phyloP scores from a whole-genome alignment of 805 yeast species.

The Scheffersomyces amazonensis region DNA sequence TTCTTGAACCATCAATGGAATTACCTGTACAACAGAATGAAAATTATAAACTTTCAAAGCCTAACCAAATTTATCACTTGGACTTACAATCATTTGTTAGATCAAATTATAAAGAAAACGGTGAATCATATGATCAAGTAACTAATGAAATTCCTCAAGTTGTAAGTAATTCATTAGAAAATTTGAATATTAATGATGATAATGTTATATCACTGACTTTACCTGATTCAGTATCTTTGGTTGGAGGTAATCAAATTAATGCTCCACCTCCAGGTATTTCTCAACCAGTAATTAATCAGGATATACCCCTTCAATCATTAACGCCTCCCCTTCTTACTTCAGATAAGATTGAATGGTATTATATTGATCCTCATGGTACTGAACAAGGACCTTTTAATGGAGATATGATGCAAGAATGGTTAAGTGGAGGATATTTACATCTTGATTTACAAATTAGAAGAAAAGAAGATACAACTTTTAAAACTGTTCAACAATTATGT shows the following conservation, averaged over 20 bases:
- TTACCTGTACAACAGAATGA: constrained; percentile 15
- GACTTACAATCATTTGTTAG: constrained; percentile 17
- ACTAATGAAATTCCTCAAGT: background rate
- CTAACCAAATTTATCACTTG: constrained; percentile 36
- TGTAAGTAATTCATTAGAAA: background rate
- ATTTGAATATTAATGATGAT: background rate
- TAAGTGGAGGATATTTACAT: constrained; percentile 54
- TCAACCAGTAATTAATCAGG: constrained; percentile 16
- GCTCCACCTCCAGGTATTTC: constrained; percentile 6
- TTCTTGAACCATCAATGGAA: constrained; percentile 12
- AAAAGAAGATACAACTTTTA: constrained; percentile 49
- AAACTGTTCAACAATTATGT: constrained; percentile 53
- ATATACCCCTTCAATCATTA: constrained; percentile 1
- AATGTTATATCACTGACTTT: background rate
- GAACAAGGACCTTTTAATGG: constrained; percentile 85
- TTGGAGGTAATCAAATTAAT: background rate
- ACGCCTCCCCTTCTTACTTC: constrained; percentile 26
- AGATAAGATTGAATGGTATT: constrained; percentile 59
- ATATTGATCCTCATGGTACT: constrained; percentile 65
- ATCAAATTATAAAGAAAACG: background rate
- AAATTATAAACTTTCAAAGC: constrained; percentile 26
- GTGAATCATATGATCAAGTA: background rate
- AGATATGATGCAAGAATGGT: constrained; percentile 76
- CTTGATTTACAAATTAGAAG: constrained; percentile 57
- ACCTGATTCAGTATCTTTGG: background rate